Evolutionary conservation across 2,329 filamentous ascomycete genomes (phyloP).

Genomic region (Botryosphaeria dothidea): DNA sequence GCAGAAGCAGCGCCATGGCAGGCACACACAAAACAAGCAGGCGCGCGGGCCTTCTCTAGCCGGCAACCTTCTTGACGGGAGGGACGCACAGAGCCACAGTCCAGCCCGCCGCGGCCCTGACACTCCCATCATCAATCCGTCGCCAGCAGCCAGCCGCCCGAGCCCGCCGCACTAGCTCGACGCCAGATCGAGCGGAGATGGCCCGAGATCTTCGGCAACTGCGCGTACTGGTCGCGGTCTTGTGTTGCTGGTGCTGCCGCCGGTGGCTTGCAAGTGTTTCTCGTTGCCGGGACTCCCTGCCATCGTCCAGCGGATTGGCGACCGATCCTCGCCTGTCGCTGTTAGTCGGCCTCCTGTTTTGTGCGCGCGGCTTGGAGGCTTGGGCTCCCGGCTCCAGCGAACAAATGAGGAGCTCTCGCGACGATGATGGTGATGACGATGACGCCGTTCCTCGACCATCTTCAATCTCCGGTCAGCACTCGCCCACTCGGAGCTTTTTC

Average conservation of each 20-base stretch:
- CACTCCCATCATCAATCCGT: too few relatives aligned
- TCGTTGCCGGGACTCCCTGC: background rate
- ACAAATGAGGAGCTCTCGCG: too few relatives aligned
- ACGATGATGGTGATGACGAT: too few relatives aligned
- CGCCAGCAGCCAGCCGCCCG: background rate
- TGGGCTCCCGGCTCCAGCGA: too few relatives aligned
- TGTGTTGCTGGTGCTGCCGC: too few relatives aligned
- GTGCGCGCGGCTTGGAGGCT: too few relatives aligned
- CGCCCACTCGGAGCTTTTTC: background rate
- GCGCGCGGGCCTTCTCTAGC: background rate
- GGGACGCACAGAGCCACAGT: slow-evolving; percentile 1
- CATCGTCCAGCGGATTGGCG: too few relatives aligned
- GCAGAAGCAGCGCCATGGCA: too few relatives aligned
- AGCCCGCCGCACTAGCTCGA: background rate
- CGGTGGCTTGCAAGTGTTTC: too few relatives aligned
- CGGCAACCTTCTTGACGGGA: slow-evolving; percentile 6
- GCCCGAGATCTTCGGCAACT: background rate
- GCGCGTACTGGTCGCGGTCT: background rate
- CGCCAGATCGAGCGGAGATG: background rate
- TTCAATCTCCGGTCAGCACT: background rate
- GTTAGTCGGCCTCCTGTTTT: too few relatives aligned
- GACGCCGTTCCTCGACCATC: background rate
- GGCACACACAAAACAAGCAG: too few relatives aligned
- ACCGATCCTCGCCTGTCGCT: too few relatives aligned
- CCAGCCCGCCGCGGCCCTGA: background rate